Percentiles rank a stretch among this genome's conserved stretches.
phyloP scores from a whole-genome alignment of 2,329 filamentous ascomycete species.

The Penicillium sclerotigenum region DNA sequence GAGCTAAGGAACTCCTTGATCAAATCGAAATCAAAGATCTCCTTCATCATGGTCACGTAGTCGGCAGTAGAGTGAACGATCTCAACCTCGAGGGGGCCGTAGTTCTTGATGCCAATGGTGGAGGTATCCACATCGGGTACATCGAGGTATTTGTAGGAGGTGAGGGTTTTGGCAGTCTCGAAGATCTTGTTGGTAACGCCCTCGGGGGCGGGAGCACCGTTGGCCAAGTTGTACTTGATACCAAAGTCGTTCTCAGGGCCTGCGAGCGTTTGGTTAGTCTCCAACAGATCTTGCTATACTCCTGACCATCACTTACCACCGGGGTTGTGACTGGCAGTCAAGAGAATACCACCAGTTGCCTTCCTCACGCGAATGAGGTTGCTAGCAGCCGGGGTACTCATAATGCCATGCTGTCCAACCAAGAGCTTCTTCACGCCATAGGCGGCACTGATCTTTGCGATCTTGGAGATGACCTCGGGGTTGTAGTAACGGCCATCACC shows the following conservation, averaged over 20 bases:
- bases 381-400: conserved; percentile 93
- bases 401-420: conserved; percentile 92
- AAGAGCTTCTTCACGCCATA: conserved; percentile 99
- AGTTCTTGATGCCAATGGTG: conserved; percentile 77
- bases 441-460: conserved; percentile 93
- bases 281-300: neutral
- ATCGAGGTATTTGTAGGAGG: conserved; percentile 85
- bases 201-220: conserved; percentile 93
- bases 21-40: conserved; percentile 95
- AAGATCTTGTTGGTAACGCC: conserved; percentile 98
- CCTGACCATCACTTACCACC: conserved; percentile 66
- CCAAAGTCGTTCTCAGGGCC: conserved; percentile 93
- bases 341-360: conserved; percentile 91
- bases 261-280: conserved; percentile 35
- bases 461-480: conserved; percentile 91
- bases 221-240: conserved; percentile 99
- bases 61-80: conserved; percentile 89
- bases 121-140: conserved; percentile 82
- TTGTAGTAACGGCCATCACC: conserved; percentile 98
- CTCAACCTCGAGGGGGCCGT: conserved; percentile 87
- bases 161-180: conserved; percentile 83
- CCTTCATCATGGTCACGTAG: conserved; percentile 93
- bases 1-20: conserved; percentile 90
- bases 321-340: conserved; percentile 97
- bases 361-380: conserved; percentile 93